These are phyloP conservation scores for Salix exigua DNA, from an alignment of 345 rosid genomes.

Conservation along the genomic window DNA sequence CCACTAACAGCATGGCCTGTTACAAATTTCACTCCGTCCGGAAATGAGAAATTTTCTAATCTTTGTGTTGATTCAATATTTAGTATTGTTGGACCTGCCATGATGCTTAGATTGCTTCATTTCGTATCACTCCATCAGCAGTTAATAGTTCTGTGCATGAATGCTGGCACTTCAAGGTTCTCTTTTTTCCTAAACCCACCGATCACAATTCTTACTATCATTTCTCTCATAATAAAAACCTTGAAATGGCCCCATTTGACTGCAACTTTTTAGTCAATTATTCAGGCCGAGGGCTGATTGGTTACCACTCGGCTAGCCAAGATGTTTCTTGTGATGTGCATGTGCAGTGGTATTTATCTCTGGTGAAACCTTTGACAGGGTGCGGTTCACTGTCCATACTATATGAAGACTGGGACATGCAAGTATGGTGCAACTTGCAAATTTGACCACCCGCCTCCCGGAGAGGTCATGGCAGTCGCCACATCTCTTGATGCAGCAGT, in stretches of 20 bases:
- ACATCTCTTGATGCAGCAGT: constrained; percentile 22
- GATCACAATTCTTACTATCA: background rate
- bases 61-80: background rate
- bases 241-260: background rate
- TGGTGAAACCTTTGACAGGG: constrained; percentile 46
- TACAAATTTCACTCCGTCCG: background rate
- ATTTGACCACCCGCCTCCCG: constrained; percentile 97
- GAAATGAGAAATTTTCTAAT: background rate
- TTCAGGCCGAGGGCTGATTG: background rate
- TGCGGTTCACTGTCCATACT: constrained; percentile 71
- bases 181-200: background rate
- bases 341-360: background rate
- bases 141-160: background rate
- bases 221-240: background rate
- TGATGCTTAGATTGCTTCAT: too few relatives aligned
- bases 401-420: constrained; percentile 93
- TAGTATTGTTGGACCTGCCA: too few relatives aligned
- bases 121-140: background rate
- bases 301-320: background rate
- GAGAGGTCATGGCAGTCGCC: constrained; percentile 64
- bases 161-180: background rate
- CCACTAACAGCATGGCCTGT: background rate
- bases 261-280: background rate
- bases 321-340: background rate
- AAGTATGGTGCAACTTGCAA: constrained; percentile 75